phyloP scores from a whole-genome alignment of 1,284 basidiomycete genomes.

The Rhodotorula sp. region DNA sequence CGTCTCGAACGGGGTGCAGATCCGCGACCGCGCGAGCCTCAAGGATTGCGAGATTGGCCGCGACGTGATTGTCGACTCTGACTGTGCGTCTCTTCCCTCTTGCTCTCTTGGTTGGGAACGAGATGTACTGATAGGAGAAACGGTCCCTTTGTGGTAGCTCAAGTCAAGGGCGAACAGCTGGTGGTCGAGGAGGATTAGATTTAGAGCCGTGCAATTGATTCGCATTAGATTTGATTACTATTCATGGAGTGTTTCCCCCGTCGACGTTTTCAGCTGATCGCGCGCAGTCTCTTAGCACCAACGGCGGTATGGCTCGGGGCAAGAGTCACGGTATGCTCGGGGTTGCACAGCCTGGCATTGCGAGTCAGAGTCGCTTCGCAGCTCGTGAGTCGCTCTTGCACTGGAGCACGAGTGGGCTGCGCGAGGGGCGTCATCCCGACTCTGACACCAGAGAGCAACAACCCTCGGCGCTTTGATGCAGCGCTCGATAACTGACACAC shows the following conservation, averaged over 20 bases:
- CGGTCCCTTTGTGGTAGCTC: slow-evolving; percentile 6
- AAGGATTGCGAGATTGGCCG: slow-evolving; percentile 82
- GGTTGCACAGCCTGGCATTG: slow-evolving; percentile 13
- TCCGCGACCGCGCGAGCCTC: slow-evolving; percentile 77
- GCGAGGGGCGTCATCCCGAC: background rate
- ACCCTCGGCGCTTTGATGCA: too few relatives aligned
- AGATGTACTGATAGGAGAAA: background rate
- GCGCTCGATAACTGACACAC: background rate
- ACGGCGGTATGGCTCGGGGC: slow-evolving; percentile 18
- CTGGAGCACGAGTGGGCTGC: too few relatives aligned
- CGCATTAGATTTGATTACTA: background rate
- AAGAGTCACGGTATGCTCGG: background rate
- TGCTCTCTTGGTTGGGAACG: too few relatives aligned
- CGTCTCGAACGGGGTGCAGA: slow-evolving; percentile 73
- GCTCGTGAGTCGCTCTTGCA: slow-evolving; percentile 13
- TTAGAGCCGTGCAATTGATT: background rate
- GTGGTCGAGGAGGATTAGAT: slow-evolving; percentile 34
- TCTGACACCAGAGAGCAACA: too few relatives aligned
- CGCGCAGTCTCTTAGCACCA: background rate
- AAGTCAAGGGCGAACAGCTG: slow-evolving; percentile 39
- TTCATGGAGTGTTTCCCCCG: background rate
- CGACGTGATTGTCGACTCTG: slow-evolving; percentile 74
- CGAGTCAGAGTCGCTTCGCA: slow-evolving; percentile 22
- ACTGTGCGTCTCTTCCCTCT: slow-evolving; percentile 56
- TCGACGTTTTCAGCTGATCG: background rate